Base-by-base conservation (phyloP, 805 yeast species). In the Saccharomycopsis sp. region DNA sequence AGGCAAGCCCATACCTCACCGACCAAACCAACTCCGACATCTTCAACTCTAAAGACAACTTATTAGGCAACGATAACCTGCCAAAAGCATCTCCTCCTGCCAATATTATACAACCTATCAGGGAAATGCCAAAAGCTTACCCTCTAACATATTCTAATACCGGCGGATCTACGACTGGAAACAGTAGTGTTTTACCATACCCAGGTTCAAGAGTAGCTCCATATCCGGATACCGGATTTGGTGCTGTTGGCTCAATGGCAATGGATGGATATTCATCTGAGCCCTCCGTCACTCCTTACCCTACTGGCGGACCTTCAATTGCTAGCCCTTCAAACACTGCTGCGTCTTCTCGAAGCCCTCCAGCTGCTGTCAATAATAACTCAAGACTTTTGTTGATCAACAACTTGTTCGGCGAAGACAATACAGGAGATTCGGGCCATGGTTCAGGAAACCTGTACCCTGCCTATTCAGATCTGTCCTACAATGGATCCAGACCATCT, bases 361-460 rank as follows among this genome's bases (percentile, higher is more conserved):
- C 47, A 2, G 47, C 19, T 5, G 24, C 49, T 25, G 56, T 53
- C 24, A 53, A 53, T 24, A 34, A 53, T 14, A 35, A 44, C 19
- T 50, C 59, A 2, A 19, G 62, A 24, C 57, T 59, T 47, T 47
- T 59, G 17, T 54, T 59, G 53, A 59, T 59, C 24, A 57, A 57
- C 34, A 59, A 59, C 35, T 56, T 59, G 52, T 59, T 57, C 44
- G 62, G 62, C 14, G 57, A 53, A 2, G 62, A 59, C 19, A 55
- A 25, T 38, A 52, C 12, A 12, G 49, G 49, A 3, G 22, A 44
- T 29, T 29, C 38, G 12, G 38, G 38, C 38, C n/a, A n/a, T n/a
- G n/a, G n/a, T n/a, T n/a, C n/a, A n/a, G n/a, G n/a, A n/a, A n/a
- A n/a, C n/a, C n/a, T n/a, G n/a, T n/a, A 35, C 14, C 49, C 49